phyloP scores from a whole-genome alignment of 129 eudicot species.

The Saposhnikovia divaricata region DNA sequence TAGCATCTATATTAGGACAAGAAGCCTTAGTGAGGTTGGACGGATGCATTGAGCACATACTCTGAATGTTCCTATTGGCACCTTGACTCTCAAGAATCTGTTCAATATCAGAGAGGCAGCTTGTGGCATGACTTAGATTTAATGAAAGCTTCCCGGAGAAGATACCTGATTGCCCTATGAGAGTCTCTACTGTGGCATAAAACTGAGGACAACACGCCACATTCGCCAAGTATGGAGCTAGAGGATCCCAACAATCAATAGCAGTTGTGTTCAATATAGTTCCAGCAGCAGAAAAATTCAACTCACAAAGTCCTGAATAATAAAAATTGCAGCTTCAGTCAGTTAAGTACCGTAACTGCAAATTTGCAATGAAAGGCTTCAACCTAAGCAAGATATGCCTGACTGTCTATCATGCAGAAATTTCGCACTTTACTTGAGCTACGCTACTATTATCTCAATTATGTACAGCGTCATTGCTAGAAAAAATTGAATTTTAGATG shows the following conservation, averaged over 20 bases:
- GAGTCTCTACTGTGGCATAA: constrained; percentile 41
- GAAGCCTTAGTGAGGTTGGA: constrained; percentile 37
- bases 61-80: constrained; percentile 32
- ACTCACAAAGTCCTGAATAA: constrained; percentile 44
- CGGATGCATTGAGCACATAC: constrained; percentile 38
- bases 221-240: constrained; percentile 63
- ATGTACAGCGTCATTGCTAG: not conserved
- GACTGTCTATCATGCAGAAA: not conserved
- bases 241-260: constrained; percentile 52
- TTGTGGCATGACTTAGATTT: constrained; percentile 27
- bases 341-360: too few species aligned
- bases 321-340: not conserved
- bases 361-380: not conserved
- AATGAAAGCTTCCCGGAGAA: constrained; percentile 21
- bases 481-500: not conserved
- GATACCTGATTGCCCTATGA: constrained; percentile 43
- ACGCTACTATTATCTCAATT: not conserved
- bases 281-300: constrained; percentile 42
- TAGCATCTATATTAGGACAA: constrained; percentile 40
- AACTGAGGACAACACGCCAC: constrained; percentile 69
- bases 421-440: not conserved
- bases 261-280: constrained; percentile 39
- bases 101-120: constrained; percentile 52
- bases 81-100: constrained; percentile 45
- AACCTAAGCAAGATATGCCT: not conserved